Evolutionary conservation across 345 rosid genomes (phyloP), one percentile per base, ranked within the genome.

Genomic region (Brassica juncea): DNA sequence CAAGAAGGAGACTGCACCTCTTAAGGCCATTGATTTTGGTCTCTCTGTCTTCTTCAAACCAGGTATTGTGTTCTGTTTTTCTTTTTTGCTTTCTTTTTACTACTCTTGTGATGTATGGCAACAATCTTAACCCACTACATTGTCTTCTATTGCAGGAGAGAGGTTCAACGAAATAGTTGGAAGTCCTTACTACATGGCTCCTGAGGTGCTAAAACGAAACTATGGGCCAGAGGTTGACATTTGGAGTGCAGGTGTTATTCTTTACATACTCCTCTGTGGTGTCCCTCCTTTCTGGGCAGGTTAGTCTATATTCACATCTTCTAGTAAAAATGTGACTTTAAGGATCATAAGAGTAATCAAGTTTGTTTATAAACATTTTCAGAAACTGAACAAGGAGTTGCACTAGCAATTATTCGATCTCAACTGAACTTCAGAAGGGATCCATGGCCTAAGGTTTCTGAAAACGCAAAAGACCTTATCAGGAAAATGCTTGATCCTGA

Each of bases 241-340:
- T 7, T 94, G 98, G 98, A 94, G 98, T 77, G 98, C 98, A 44
- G 97, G 98, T 74, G 94, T 94, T 15, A 88, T 94, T 75, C 97
- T 94, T 39, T 92, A 92, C 83, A 94, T 94, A 73, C 79, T 94
- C 69, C 94, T 94, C 30, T 94, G 97, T 74, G 97, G 99, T 77
- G 92, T 93, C 66, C 98, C 99, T 0, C 99, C 98, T 71, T 95
- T 95, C 73, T 95, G 98, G 99, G 99, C 99, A 87, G 98, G 99
- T 88, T 80, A 59, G 23, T 77, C 82, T 23, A 12, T 60, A 4
- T 42, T 61, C 35, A 2, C 6, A 66, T 57, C 9, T 72, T 49
- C 62, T 14, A 66, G 59, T 14, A 15, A 71, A 57, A 28, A n/a
- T 74, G 58, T 30, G 4, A 28, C 44, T 49, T 58, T 1, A 15